Conservation (phyloP, 169 alveolate genomes). For the Theileria parva region DNA sequence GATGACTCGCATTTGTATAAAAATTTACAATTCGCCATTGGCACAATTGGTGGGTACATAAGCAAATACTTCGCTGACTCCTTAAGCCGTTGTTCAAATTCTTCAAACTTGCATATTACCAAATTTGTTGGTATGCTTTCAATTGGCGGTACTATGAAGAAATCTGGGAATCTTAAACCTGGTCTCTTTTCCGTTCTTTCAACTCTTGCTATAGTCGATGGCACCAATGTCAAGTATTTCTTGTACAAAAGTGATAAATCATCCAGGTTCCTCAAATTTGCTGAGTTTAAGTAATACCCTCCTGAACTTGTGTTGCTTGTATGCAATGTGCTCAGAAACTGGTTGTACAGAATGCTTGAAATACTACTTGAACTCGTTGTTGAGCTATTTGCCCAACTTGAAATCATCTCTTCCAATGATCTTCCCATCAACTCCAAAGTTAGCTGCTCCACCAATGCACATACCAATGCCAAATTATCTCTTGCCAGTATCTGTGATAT, state of each 20-base stretch:
- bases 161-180: slow-evolving; percentile 53
- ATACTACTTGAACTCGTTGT: slow-evolving; percentile 13
- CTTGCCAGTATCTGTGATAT: slow-evolving; percentile 64
- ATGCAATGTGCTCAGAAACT: slow-evolving; percentile 9
- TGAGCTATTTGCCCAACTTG: slow-evolving; percentile 33
- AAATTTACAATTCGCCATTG: slow-evolving; percentile 69
- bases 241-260: slow-evolving; percentile 26
- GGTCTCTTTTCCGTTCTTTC: slow-evolving; percentile 40
- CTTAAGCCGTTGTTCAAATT: slow-evolving; percentile 65
- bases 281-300: neutral
- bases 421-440: slow-evolving; percentile 73
- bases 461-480: slow-evolving; percentile 74
- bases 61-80: slow-evolving; percentile 65
- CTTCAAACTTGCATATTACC: slow-evolving; percentile 51
- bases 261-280: neutral
- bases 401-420: slow-evolving; percentile 66
- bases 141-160: slow-evolving; percentile 58
- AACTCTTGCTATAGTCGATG: slow-evolving; percentile 49
- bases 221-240: slow-evolving; percentile 44
- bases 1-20: slow-evolving; percentile 63
- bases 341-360: slow-evolving; percentile 11
- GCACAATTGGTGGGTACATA: slow-evolving; percentile 71
- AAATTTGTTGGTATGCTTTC: slow-evolving; percentile 59
- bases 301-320: neutral
- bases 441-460: slow-evolving; percentile 76